A percentile compares a stretch with the other conserved stretches of the same genome.
Conservation (phyloP, 2,329 filamentous ascomycete species). For the Aspergillus spinulosporus region DNA sequence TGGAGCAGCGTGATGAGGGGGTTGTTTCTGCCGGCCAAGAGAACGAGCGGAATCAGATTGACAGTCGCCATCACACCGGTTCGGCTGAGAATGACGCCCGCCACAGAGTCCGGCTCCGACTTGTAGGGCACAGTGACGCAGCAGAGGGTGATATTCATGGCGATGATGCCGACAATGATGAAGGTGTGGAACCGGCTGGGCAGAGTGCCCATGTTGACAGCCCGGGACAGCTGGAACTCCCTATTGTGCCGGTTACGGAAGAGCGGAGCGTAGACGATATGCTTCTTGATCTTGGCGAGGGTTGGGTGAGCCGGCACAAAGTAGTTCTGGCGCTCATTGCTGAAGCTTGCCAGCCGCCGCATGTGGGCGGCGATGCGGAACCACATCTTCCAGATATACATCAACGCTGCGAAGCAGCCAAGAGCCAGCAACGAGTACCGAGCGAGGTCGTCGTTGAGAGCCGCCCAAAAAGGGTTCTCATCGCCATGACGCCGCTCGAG, state of each 20-base stretch:
- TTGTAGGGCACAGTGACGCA: conserved; percentile 47
- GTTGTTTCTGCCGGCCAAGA: conserved; percentile 47
- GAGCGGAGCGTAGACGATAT: conserved; percentile 56
- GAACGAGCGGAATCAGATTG: conserved; percentile 46
- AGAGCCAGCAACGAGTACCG: conserved; percentile 65
- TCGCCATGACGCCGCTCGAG: conserved; percentile 29
- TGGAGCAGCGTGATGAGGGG: conserved; percentile 45
- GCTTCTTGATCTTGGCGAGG: conserved; percentile 69
- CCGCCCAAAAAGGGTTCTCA: conserved; percentile 27
- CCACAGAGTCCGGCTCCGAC: conserved; percentile 32
- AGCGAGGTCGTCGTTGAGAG: conserved; percentile 57
- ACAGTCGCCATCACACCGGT: conserved; percentile 44
- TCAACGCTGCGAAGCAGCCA: conserved; percentile 60
- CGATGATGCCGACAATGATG: conserved; percentile 43
- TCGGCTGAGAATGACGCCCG: conserved; percentile 46
- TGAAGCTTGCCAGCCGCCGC: conserved; percentile 71
- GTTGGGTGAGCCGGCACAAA: conserved; percentile 60
- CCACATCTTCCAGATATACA: conserved; percentile 67
- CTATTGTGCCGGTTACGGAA: conserved; percentile 47
- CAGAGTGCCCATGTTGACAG: conserved; percentile 48
- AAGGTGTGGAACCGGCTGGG: conserved; percentile 49
- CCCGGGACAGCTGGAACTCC: conserved; percentile 46
- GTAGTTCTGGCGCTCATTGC: conserved; percentile 76
- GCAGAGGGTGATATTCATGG: conserved; percentile 53
- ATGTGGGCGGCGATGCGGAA: conserved; percentile 66